A percentile compares a stretch with the other conserved stretches of the same genome.
phyloP scores from a whole-genome alignment of 495 filamentous ascomycete species.

The Platismatia glauca region DNA sequence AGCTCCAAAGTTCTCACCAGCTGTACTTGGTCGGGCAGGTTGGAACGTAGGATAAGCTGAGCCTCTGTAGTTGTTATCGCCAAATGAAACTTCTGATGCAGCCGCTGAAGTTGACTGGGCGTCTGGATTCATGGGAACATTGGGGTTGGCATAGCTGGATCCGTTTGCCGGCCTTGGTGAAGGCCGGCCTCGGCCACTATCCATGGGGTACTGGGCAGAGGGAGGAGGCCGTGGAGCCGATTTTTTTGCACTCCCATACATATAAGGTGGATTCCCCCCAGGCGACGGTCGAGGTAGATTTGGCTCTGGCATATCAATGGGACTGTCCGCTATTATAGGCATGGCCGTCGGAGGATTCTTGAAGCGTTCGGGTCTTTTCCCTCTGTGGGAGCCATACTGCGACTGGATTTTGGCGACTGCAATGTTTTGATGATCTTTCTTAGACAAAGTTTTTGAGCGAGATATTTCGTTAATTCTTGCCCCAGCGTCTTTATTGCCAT shows the following conservation, averaged over 20 bases:
- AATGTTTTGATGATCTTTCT: conserved; percentile 85
- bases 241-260: conserved; percentile 55
- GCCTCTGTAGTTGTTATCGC: conserved; percentile 23
- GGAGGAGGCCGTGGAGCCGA: conserved; percentile 37
- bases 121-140: conserved; percentile 55
- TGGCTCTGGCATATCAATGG: conserved; percentile 65
- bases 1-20: conserved; percentile 18
- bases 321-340: conserved; percentile 42
- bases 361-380: conserved; percentile 56
- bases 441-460: conserved; percentile 76
- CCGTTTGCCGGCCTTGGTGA: conserved; percentile 18
- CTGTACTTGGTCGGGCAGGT: conserved; percentile 1
- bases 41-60: conserved; percentile 20
- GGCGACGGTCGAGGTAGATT: conserved; percentile 35
- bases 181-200: conserved; percentile 29
- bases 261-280: conserved; percentile 27
- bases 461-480: conserved; percentile 76
- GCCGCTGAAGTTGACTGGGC: conserved; percentile 39
- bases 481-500: conserved; percentile 85
- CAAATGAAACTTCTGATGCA: conserved; percentile 22
- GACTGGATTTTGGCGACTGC: conserved; percentile 88
- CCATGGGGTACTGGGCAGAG: conserved; percentile 45
- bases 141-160: conserved; percentile 41
- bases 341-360: conserved; percentile 41
- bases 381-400: conserved; percentile 77